Base-by-base conservation (phyloP, 2,329 filamentous ascomycete species). In the Elsinoe perseae region DNA sequence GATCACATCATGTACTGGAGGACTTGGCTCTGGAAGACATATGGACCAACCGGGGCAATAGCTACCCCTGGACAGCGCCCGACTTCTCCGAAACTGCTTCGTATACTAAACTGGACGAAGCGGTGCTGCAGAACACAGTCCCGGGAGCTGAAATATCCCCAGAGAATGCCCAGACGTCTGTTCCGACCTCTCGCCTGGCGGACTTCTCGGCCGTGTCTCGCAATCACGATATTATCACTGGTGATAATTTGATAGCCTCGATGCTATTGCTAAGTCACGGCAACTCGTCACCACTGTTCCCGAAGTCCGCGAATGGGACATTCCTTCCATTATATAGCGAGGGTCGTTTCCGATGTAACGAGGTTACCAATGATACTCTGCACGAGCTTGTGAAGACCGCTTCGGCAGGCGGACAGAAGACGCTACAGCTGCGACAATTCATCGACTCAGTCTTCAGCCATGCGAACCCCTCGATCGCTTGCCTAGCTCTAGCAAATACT, bases 241-340 rank as follows among this genome's bases (percentile, higher is more conserved):
- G 7, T 12, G 14, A 20, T 18, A 6, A 18, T 34, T 16, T 72
- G 3, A 59, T 77, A 1, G 64, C 69, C 16, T 84, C 83, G 9
- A 72, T 92, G 0, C 74, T 86, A 59, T 79, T 82, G 10, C 73
- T 92, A 1, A 81, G 82, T 0, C 77, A 90, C 4, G 88, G 87
- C 0, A 78, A 86, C 48, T 84, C 83, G 36, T 91, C 87, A 0
- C 75, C 86, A 1, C 78, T 93, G 30, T 93, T 89, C 67, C 65
- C 70, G 0, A 89, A 81, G 76, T 73, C 84, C 52, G 66, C 74
- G 1, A 72, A 73, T 2, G 74, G 75, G 25, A 70, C 69, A 21
- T 72, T 71, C 0, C 89, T 91, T 62, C 67, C 72, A 69, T 36
- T 67, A 68, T 3, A 65, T 79, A 32, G 63, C 69, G 3, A 68